phyloP scores from a whole-genome alignment of 2,329 filamentous ascomycete species.

The Fusarium nodosum region DNA sequence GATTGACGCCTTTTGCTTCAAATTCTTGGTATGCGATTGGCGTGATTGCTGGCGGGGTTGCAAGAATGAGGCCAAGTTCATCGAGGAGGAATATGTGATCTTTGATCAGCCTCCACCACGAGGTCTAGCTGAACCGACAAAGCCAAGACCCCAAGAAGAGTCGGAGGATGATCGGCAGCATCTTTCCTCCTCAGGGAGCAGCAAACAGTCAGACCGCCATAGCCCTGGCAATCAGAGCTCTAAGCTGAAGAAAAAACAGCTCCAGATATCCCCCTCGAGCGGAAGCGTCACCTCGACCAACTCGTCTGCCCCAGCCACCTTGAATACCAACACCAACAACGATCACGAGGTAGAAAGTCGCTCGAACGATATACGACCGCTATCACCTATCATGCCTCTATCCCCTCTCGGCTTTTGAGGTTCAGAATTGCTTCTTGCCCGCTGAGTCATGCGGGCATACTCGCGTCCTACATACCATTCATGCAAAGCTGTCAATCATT shows the following conservation, averaged over 20 bases:
- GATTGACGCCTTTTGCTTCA: slow-evolving; percentile 95
- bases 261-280: slow-evolving; percentile 58
- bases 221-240: slow-evolving; percentile 43
- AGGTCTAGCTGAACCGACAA: slow-evolving; percentile 59
- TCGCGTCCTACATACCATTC: slow-evolving; percentile 17
- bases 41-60: slow-evolving; percentile 97
- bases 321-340: slow-evolving; percentile 63
- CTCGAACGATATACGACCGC: slow-evolving; percentile 64
- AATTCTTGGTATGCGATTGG: slow-evolving; percentile 95
- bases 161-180: slow-evolving; percentile 47
- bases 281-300: slow-evolving; percentile 60
- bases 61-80: slow-evolving; percentile 86
- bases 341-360: slow-evolving; percentile 50
- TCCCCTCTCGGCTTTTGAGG: slow-evolving; percentile 71
- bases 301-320: slow-evolving; percentile 61
- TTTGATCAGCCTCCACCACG: slow-evolving; percentile 70
- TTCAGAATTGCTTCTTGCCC: slow-evolving; percentile 18
- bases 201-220: slow-evolving; percentile 61
- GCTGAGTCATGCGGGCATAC: slow-evolving; percentile 12
- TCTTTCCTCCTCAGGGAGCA: slow-evolving; percentile 74
- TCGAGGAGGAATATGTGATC: slow-evolving; percentile 75
- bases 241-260: slow-evolving; percentile 61
- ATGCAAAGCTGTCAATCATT: background rate
- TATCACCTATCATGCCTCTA: slow-evolving; percentile 76
- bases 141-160: slow-evolving; percentile 47